Evolutionary conservation across 352 stramenopile species (phyloP), one percentile per base, ranked within the genome.

Genomic region (Pythium dissotocum): DNA sequence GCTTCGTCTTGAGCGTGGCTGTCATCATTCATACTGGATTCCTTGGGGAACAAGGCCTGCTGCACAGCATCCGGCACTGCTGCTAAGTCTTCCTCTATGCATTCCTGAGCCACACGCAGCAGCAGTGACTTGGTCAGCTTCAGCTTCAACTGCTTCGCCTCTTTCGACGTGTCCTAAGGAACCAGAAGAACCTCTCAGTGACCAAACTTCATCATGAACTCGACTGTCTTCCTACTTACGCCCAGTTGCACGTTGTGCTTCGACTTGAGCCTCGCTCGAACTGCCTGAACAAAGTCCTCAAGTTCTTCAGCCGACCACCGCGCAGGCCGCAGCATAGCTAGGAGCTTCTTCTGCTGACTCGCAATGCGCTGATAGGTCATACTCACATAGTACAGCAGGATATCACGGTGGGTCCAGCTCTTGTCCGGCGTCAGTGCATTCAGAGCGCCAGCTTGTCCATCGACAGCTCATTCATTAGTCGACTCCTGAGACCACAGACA

Each of bases 341-440:
- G 14, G 12, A 76, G 46, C 54, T 69, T 68, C n/a, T 58, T 64
- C 14, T 56, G 53, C 48, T 73, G 67, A 2, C 24, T 35, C 2
- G 42, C 38, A 42, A 75, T 63, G 32, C 73, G 69, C 24, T 65
- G 36, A 18, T 61, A 32, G 13, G 66, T 75, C 69, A 79, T 79
- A 5, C 21, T 44, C 33, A 71, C 61, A 26, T 77, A 79, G n/a
- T 82, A 63, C 21, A 71, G 65, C 7, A 74, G 38, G 6, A 73
- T 32, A 30, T 82, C 35, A 0, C 38, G 44, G 10, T 81, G 62
- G 7, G 35, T 51, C 53, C 73, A 77, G 6, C 6, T 53, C 26
- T 36, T 72, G n/a, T 10, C 49, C 6, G 42, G 44, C 7, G 62
- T 54, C 18, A 94, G 58, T 1, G 66, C 71, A 64, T 92, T 94